Base-by-base conservation (phyloP, 257 asterid genomes). In the Solanum corneliomulleri region DNA sequence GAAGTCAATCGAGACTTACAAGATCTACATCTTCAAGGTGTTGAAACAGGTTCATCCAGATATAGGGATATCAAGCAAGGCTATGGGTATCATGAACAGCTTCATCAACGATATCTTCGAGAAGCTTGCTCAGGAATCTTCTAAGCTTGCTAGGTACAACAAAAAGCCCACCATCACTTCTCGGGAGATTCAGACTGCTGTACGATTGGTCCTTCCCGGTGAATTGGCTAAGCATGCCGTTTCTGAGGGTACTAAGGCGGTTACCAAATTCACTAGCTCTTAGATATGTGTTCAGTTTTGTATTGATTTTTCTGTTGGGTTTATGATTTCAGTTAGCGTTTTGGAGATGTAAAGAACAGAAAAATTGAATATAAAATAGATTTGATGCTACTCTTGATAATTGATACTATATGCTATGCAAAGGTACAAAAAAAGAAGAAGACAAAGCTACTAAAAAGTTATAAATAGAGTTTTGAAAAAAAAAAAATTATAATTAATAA, bases 21-120 rank as follows among this genome's bases (percentile, higher is more conserved):
- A 78, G 88, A 78, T 86, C 82, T 86, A 44, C 71, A 86, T 86
- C 68, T 86, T 86, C 81, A 86, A 86, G 86, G 88, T 85, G 56
- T 13, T 85, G 87, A 85, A 86, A 10, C 86, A 86, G 35, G 88
- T 86, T 18, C 86, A 86, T 71, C 82, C 84, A 5, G 74, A 56
- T 11, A 86, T 86, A 35, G 84, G 56, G 10, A 74, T 86, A 25
- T 86, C 88, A 12, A 49, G 82, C 60, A 72, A 70, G 70, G 6
- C 18, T 4, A 47, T 47, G 56, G 18, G 56, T 47, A 47, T 47
- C 56, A 47, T 47, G 56, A 47, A 47, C 5, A 47, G 18, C 18
- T 47, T 13, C 18, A 47, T 47, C 56, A 47, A 47, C 4, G 56
- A 47, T 13, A 47, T 47, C 56, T 47, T 47, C 2, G 6, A 47